Base-by-base conservation (phyloP, 805 yeast species). In the Starmerella lactis-condensi region DNA sequence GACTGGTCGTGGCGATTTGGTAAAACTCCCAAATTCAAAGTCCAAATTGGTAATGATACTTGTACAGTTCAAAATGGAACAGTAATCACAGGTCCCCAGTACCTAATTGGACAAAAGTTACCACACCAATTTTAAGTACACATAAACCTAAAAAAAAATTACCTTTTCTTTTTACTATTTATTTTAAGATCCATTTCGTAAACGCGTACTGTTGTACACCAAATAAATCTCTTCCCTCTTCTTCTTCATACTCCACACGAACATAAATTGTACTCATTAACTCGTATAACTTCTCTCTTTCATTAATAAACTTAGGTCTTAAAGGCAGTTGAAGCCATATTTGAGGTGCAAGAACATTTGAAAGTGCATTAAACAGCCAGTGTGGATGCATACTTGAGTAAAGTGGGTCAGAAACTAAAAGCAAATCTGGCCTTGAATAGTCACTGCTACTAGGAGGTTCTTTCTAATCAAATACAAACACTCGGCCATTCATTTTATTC, bases 391-490 rank as follows among this genome's bases (percentile, higher is more conserved):
- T 63, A 0, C 73, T 56, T 1, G 93, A 76, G 50, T 89, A 85
- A 2, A 85, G 70, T 0, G 95, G 94, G 51, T 85, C 98, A 14
- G 93, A 75, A 4, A 81, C 53, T 0, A 89, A 56, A 4, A 85
- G 59, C 0, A 79, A 66, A 24, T 66, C 62, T 12, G 11, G 9
- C 12, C 19, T 53, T 8, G 38, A 36, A 3, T 26, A 34, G 19
- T 28, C 44, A 16, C 41, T 44, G 4, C 50, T 45, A 22, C 53
- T 46, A 13, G 51, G 48, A 0, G 89, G 82, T 19, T 67, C 46
- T 1, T 69, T 56, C 98, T 98, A 85, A 50, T 85, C 93, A 21
- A 89, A 53, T 2, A 64, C 73, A 20, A 55, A 60, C 0, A 66
- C 72, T 33, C 30, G 41, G 23, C 24, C 42, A 13, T 23, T 34